Percentiles rank a stretch among this genome's conserved stretches.
Conservation (phyloP, 2,329 filamentous ascomycete species). For the Zymoseptoria passerinii region DNA sequence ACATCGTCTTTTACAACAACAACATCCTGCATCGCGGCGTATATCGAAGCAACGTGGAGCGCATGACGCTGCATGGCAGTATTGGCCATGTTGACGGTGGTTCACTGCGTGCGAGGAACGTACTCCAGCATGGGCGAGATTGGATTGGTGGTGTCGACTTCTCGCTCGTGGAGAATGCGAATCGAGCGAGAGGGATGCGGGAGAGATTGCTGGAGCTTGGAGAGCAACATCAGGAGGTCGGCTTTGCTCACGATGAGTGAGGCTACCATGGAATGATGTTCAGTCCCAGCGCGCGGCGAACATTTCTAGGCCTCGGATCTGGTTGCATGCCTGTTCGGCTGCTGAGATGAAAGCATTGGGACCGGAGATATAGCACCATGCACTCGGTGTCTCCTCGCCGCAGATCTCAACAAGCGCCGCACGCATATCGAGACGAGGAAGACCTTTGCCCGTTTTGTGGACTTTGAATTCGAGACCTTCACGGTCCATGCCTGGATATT, state of each 20-base stretch:
- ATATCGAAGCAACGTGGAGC: constrained; percentile 50
- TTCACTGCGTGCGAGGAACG: constrained; percentile 8
- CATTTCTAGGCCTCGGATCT: constrained; percentile 4
- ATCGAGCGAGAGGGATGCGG: constrained; percentile 8
- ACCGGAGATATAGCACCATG: constrained; percentile 11
- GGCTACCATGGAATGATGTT: background rate
- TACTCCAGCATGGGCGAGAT: constrained; percentile 9
- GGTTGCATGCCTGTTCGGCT: constrained; percentile 5
- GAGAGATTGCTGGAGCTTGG: constrained; percentile 6
- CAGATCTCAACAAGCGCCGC: constrained; percentile 2
- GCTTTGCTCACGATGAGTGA: constrained; percentile 10
- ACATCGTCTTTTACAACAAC: constrained; percentile 81
- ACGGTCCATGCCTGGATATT: constrained; percentile 1
- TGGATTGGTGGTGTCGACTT: constrained; percentile 9
- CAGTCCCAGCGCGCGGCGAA: constrained; percentile 9
- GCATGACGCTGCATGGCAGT: constrained; percentile 26
- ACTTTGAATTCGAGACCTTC: constrained; percentile 8
- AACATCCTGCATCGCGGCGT: constrained; percentile 72
- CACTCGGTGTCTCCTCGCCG: background rate
- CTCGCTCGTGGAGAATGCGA: constrained; percentile 3
- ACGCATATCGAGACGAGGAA: constrained; percentile 3
- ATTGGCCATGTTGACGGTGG: constrained; percentile 12
- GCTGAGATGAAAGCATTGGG: constrained; percentile 6
- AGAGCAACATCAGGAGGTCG: constrained; percentile 2
- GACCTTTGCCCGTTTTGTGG: constrained; percentile 5